Evolutionary conservation across 108 stramenopile genomes (phyloP).

Genomic region (Pelagomonas calceolata): DNA sequence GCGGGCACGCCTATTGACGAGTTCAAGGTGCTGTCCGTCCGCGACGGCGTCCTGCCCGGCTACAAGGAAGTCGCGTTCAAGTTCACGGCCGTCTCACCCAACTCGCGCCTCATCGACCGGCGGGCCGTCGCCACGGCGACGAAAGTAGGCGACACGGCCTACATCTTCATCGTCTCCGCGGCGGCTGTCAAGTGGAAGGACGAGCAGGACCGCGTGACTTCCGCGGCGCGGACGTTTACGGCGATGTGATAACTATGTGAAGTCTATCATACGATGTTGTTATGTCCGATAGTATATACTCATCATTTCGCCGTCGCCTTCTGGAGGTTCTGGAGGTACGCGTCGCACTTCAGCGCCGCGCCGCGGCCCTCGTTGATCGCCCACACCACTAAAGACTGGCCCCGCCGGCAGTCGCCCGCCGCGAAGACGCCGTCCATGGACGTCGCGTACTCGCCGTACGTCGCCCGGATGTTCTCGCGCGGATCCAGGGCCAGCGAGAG

Average conservation of each 20-base stretch:
- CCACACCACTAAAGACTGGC: constrained; percentile 93
- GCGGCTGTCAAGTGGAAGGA: neutral
- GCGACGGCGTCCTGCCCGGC: neutral
- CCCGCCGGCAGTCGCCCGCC: constrained; percentile 91
- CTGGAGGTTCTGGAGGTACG: too few species aligned
- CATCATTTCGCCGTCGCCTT: too few species aligned
- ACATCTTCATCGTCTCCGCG: neutral
- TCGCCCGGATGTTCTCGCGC: constrained; percentile 85
- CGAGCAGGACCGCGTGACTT: neutral
- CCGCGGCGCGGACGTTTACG: neutral
- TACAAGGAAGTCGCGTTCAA: neutral
- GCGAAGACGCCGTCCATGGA: constrained; percentile 90
- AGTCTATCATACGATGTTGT: too few species aligned
- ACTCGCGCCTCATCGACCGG: neutral
- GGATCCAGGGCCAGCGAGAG: constrained; percentile 73
- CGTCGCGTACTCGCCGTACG: constrained; percentile 88
- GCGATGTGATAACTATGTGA: neutral
- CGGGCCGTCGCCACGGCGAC: neutral
- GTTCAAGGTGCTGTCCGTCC: neutral
- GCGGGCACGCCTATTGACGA: neutral
- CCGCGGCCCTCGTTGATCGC: constrained; percentile 96
- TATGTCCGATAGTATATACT: too few species aligned
- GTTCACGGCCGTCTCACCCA: neutral
- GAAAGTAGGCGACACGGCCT: neutral
- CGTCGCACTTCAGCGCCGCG: constrained; percentile 17